Evolutionary conservation across 768 basidiomycete species (phyloP).

Genomic region (Daedaleopsis sinensis): DNA sequence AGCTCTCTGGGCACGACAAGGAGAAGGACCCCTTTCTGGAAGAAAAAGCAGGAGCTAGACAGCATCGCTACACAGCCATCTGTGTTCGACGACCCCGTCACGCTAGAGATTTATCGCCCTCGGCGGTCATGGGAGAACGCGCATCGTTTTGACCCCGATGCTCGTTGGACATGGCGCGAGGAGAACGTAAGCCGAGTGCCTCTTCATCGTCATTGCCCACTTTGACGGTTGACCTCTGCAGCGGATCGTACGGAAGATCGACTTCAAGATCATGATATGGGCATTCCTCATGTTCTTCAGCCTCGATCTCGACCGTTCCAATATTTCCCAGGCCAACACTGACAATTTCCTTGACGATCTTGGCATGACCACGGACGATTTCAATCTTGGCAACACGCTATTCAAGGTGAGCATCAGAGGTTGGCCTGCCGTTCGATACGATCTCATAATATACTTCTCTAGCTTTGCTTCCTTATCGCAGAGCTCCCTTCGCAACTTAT

Average conservation of each 20-base stretch:
- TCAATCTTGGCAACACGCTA: conserved; percentile 63
- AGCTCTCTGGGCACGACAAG: conserved; percentile 30
- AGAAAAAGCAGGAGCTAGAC: conserved; percentile 43
- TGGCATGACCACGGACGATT: conserved; percentile 61
- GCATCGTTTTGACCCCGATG: conserved; percentile 64
- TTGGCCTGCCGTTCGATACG: background rate
- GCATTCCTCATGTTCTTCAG: conserved; percentile 66
- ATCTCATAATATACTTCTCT: background rate
- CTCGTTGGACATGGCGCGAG: conserved; percentile 74
- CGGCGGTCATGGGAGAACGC: conserved; percentile 59
- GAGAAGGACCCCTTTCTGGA: conserved; percentile 32
- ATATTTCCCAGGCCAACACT: conserved; percentile 66
- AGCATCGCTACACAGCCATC: conserved; percentile 61
- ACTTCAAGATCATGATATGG: conserved; percentile 62
- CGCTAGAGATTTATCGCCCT: conserved; percentile 53
- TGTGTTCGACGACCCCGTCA: conserved; percentile 60
- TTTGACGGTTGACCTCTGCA: conserved; percentile 26
- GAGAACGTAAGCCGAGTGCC: conserved; percentile 45
- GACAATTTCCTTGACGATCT: conserved; percentile 69
- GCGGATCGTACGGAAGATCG: conserved; percentile 59
- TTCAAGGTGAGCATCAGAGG: conserved; percentile 44
- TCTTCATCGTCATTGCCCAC: background rate
- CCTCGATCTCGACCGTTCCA: conserved; percentile 59
- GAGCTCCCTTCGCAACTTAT: conserved; percentile 71
- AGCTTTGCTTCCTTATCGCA: conserved; percentile 36